These are phyloP conservation scores for Echites panduratus DNA, from an alignment of 257 asterid species.

Conservation along the genomic window DNA sequence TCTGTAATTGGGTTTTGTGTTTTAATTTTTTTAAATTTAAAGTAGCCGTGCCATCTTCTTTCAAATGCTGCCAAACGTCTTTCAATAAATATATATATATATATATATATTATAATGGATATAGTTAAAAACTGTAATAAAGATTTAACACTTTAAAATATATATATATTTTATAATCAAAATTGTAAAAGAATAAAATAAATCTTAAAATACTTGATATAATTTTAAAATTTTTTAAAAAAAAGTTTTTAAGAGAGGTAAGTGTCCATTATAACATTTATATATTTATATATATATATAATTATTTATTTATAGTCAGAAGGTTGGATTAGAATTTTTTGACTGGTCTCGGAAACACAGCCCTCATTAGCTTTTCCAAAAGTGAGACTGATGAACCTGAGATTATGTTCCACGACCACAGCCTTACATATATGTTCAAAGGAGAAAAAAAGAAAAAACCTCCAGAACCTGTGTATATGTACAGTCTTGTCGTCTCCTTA, in stretches of 20 bases:
- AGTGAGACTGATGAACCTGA: constrained; percentile 1
- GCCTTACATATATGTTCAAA: background rate
- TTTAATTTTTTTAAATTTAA: background rate
- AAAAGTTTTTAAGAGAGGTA: too few relatives aligned
- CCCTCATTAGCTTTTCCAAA: constrained; percentile 6
- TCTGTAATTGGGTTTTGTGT: background rate
- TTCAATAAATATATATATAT: too few relatives aligned
- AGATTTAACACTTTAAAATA: too few relatives aligned
- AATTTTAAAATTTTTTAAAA: too few relatives aligned
- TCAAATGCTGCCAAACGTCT: constrained; percentile 6
- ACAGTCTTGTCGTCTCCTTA: background rate
- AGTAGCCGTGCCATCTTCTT: background rate
- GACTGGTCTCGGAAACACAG: constrained; percentile 9
- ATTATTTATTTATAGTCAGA: too few relatives aligned
- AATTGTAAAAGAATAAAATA: too few relatives aligned
- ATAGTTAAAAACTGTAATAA: too few relatives aligned
- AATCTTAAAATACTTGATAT: too few relatives aligned
- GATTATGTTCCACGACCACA: background rate
- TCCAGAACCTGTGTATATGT: constrained; percentile 2
- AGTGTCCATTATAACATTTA: too few relatives aligned
- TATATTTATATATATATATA: too few relatives aligned
- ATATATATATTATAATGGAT: too few relatives aligned
- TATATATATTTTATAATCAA: too few relatives aligned
- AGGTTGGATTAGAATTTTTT: background rate
- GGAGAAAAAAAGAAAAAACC: background rate